Base-by-base conservation (phyloP, 352 stramenopile species). In the Phytopythium montanum region DNA sequence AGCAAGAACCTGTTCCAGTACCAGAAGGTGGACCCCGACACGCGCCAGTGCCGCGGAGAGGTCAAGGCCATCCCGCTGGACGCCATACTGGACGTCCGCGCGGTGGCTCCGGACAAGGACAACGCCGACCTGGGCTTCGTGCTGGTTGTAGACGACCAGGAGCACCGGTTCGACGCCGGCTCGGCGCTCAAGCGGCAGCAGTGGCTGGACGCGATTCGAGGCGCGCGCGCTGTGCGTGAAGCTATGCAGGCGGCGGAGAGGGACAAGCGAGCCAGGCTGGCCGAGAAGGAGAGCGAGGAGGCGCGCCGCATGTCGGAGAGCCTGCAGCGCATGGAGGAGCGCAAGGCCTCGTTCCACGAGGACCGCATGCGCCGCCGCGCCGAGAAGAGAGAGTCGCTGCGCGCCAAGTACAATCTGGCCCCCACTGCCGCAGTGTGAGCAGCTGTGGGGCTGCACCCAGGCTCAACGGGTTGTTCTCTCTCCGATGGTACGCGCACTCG, bases 1-100 rank as follows among this genome's bases (percentile, higher is more conserved):
- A 59, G 60, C n/a, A 86, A 78, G 61, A 75, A 80, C 59, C 57
- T 91, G 6, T 79, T 91, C 60, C 79, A 91, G 72, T 91, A 89
- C 72, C 81, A 89, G 65, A 84, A 76, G 25, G 69, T 88, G 31
- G 73, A 91, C 51, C 54, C 65, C 5, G 69, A 86, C 41, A 78
- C 70, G 23, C 68, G 75, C 5, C 58, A 61, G n/a, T 79, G 61
- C 25, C 69, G 80, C 14, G 76, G 76, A 59, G 67, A 58, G 9
- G 68, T 88, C 54, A 87, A 91, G 58, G 79, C 79, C 42, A 85
- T 91, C 62, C 41, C 75, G n/a, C 63, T 91, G 18, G 81, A 91
- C 56, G 73, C 62, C 41, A 78, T 91, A 54, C 79, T 66, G 14
- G 67, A 78, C 33, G 77, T 91, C 14, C 69, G 76, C 28, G 69